phyloP scores from a whole-genome alignment of 495 filamentous ascomycete species.

The Parathielavia appendiculata region DNA sequence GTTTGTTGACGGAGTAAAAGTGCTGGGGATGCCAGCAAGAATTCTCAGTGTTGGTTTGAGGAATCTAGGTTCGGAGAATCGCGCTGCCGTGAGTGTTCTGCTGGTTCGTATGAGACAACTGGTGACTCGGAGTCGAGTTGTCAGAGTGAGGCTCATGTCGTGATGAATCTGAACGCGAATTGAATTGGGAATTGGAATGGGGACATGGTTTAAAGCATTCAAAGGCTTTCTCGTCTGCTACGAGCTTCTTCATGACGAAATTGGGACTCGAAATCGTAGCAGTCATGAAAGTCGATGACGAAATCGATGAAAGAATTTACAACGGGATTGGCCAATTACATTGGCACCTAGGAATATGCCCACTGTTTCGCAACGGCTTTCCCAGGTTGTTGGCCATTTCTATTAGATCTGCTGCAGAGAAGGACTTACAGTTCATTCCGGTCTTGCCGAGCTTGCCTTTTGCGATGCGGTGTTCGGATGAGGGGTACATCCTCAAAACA shows the following conservation, averaged over 20 bases:
- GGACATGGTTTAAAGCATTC: neutral
- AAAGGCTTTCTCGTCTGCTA: neutral
- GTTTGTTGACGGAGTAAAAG: neutral
- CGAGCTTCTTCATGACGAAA: neutral
- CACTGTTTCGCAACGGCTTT: too few relatives aligned
- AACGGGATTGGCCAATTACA: too few relatives aligned
- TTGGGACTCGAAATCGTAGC: neutral
- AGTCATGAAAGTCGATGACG: too few relatives aligned
- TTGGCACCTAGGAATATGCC: too few relatives aligned
- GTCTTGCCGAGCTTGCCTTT: too few relatives aligned
- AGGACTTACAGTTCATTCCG: too few relatives aligned
- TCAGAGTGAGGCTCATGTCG: constrained; percentile 9
- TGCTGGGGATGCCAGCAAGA: neutral
- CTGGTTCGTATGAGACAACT: constrained; percentile 4
- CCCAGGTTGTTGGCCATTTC: too few relatives aligned
- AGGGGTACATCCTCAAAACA: too few relatives aligned
- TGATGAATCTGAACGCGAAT: neutral
- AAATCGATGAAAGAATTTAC: too few relatives aligned
- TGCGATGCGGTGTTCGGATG: too few relatives aligned
- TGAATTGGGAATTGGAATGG: neutral
- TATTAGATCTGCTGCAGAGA: too few relatives aligned
- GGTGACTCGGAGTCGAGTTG: constrained; percentile 7
- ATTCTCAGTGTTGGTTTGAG: neutral
- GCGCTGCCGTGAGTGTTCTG: constrained; percentile 9
- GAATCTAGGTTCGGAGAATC: neutral